phyloP scores from a whole-genome alignment of 805 yeast genomes.

The Isabelozyma heimii region DNA sequence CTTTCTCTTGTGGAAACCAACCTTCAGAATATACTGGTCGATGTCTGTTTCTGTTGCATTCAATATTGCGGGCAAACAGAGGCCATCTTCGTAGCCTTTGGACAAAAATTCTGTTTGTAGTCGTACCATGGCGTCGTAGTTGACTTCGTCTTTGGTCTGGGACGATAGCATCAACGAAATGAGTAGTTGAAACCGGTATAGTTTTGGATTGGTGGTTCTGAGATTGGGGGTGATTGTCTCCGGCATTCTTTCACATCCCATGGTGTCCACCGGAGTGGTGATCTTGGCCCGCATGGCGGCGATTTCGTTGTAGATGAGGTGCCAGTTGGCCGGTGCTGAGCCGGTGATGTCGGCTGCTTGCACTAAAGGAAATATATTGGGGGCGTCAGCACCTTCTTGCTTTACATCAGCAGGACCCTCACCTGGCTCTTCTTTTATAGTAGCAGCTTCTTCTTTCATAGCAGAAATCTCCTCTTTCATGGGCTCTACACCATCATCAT shows the following conservation, averaged over 20 bases:
- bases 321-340: constrained; percentile 45
- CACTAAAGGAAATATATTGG: constrained; percentile 3
- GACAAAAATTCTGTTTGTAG: constrained; percentile 48
- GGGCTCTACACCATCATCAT: neutral
- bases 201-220: constrained; percentile 28
- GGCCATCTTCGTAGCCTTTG: constrained; percentile 46
- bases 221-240: constrained; percentile 38
- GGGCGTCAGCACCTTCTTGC: constrained; percentile 2
- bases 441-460: neutral
- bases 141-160: constrained; percentile 89
- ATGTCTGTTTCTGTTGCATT: constrained; percentile 52
- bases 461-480: too few species aligned
- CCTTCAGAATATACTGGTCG: constrained; percentile 67
- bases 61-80: constrained; percentile 54
- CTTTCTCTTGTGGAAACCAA: constrained; percentile 85
- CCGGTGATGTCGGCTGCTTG: neutral
- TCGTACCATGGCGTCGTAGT: constrained; percentile 64
- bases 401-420: neutral
- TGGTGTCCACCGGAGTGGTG: constrained; percentile 81
- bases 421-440: neutral
- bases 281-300: constrained; percentile 64
- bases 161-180: constrained; percentile 84
- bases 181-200: constrained; percentile 68
- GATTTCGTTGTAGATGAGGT: constrained; percentile 55
- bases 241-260: constrained; percentile 76